Percentiles rank a stretch among this genome's conserved stretches.
Conservation (phyloP, 495 filamentous ascomycete species). For the Lineolata rhizophorae region DNA sequence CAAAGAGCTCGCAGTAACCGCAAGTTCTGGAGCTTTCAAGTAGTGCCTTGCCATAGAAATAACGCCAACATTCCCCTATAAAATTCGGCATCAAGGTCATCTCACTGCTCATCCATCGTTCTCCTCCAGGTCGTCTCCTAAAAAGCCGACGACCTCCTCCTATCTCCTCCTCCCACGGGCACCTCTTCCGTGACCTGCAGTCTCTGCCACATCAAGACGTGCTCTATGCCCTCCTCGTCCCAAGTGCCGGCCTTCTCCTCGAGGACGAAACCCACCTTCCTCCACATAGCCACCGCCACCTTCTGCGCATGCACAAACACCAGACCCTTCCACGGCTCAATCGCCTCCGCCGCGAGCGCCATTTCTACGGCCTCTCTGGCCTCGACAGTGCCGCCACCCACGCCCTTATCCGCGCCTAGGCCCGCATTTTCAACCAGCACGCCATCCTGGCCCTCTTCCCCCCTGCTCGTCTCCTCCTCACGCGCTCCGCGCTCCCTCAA, state of each 20-base stretch:
- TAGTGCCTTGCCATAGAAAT: too few species aligned
- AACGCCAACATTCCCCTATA: too few species aligned
- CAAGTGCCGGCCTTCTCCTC: slow-evolving; percentile 55
- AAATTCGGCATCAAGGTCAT: too few species aligned
- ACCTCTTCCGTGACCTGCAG: too few species aligned
- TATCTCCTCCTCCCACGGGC: too few species aligned
- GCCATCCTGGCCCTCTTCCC: slow-evolving; percentile 9
- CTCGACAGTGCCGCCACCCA: background rate
- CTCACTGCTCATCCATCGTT: too few species aligned
- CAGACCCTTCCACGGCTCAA: slow-evolving; percentile 45
- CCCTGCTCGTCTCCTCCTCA: slow-evolving; percentile 9
- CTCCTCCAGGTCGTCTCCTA: too few species aligned
- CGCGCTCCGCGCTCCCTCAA: slow-evolving; percentile 3
- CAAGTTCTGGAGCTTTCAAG: too few species aligned
- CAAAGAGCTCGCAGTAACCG: too few species aligned
- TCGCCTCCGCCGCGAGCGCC: slow-evolving; percentile 3
- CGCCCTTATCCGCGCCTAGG: slow-evolving; percentile 7
- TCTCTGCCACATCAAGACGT: slow-evolving; percentile 54
- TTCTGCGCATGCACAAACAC: slow-evolving; percentile 56
- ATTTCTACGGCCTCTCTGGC: too few species aligned
- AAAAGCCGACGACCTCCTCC: too few species aligned
- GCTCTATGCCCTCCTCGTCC: slow-evolving; percentile 66
- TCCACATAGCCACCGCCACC: slow-evolving; percentile 35
- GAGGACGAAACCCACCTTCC: slow-evolving; percentile 39
- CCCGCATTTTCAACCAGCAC: slow-evolving; percentile 4